Conservation (phyloP, 2,329 filamentous ascomycete genomes). For the Fusarium tanahbumbuense region DNA sequence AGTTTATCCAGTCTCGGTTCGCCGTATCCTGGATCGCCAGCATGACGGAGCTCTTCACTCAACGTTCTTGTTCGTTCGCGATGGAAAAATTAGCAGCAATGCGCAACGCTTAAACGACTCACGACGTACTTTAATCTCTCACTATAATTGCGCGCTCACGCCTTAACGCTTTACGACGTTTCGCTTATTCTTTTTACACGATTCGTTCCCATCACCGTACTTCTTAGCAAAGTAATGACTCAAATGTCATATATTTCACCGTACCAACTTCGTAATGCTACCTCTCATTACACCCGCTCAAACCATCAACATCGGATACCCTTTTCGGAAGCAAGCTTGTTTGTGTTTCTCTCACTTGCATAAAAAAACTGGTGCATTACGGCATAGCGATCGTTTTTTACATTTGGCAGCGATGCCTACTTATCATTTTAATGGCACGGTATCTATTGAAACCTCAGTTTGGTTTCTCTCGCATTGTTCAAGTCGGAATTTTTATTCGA, state of each 20-base stretch:
- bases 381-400: conserved; percentile 32
- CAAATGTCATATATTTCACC: conserved; percentile 5
- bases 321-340: conserved; percentile 35
- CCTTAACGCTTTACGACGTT: conserved; percentile 36
- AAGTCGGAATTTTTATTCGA: conserved; percentile 8
- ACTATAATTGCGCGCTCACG: conserved; percentile 18
- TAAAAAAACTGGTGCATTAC: conserved; percentile 35
- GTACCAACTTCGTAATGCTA: conserved; percentile 15
- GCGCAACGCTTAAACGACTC: conserved; percentile 37
- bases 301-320: conserved; percentile 35
- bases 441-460: background rate
- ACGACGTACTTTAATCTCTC: conserved; percentile 36
- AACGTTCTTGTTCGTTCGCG: background rate
- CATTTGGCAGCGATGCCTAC: conserved; percentile 23
- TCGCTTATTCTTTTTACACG: conserved; percentile 22
- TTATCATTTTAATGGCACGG: conserved; percentile 13
- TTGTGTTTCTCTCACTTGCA: conserved; percentile 33
- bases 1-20: conserved; percentile 47
- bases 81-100: conserved; percentile 20
- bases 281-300: conserved; percentile 8
- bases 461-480: conserved; percentile 9
- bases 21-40: conserved; percentile 43
- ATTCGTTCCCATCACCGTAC: conserved; percentile 4
- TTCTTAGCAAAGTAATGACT: conserved; percentile 7
- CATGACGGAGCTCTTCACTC: conserved; percentile 19